Evolutionary conservation across 179 eudicot species (phyloP), one percentile per base, ranked within the genome.

Genomic region (Spinacia oleracea): DNA sequence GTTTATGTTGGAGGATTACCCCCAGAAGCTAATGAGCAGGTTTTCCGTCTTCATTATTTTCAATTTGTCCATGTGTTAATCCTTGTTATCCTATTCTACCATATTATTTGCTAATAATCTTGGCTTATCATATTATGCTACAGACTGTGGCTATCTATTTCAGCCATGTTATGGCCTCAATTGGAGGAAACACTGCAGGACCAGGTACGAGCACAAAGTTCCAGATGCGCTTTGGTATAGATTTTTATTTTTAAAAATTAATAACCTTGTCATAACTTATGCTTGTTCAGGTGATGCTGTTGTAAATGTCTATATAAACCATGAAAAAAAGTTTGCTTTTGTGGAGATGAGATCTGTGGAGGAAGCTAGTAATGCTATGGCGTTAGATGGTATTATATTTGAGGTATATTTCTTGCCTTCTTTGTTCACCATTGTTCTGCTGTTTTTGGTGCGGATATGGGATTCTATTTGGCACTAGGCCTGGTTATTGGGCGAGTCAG

Each of bases 301-400:
- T 77, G 86, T 87, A 71, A 87, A 87, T 79, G 89, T 87, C 59
- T 87, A 87, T 75, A 87, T 85, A 53, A 87, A 87, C 76, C 86
- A 87, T 46, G 89, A 87, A 77, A 87, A 87, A 79, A 87, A 87
- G 76, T 87, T 87, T 78, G 90, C 84, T 76, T 84, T 87, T 88
- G 84, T 81, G 78, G 92, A 84, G 84, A 90, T 92, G 93, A 82
- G 99, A 86, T 93, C 99, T 62, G 99, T 94, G 68, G 99, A 96
- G 88, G 99, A 93, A 84, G 99, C 99, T 66, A 96, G 99, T 73
- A 96, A 96, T 78, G 99, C 99, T 38, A 96, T 96, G 99, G 94
- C 98, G 20, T 85, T 96, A 64, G 99, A 96, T 76, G 98, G 98
- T 76, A 92, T 96, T 72, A 89, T 88, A 56, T 94, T 96, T 79